A percentile compares a stretch with the other conserved stretches of the same genome.
Conservation (phyloP, 176 grass and related monocot genomes). For the Musa beccarii region DNA sequence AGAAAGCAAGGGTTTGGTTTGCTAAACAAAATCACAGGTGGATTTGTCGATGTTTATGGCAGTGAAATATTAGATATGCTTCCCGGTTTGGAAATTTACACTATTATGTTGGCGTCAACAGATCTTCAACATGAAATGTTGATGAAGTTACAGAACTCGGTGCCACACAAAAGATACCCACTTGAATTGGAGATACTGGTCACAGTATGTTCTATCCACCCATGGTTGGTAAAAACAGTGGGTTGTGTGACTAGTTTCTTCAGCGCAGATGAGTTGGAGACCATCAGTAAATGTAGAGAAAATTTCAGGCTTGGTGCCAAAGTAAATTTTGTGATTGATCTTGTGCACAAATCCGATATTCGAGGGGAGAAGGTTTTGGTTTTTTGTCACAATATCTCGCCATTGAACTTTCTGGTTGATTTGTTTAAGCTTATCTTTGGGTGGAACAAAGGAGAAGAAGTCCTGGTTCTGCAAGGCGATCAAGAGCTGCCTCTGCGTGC, state of each 20-base stretch:
- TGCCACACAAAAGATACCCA: conserved; percentile 26
- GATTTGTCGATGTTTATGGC: conserved; percentile 70
- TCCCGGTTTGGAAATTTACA: conserved; percentile 70
- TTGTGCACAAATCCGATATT: conserved; percentile 54
- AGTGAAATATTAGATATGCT: conserved; percentile 42
- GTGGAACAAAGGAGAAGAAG: conserved; percentile 65
- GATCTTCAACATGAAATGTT: conserved; percentile 54
- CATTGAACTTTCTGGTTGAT: conserved; percentile 47
- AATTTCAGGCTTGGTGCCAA: conserved; percentile 43
- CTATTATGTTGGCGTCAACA: conserved; percentile 54
- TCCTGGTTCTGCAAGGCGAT: conserved; percentile 64
- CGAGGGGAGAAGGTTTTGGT: conserved; percentile 73
- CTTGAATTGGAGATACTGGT: conserved; percentile 68
- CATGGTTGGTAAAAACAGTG: conserved; percentile 54
- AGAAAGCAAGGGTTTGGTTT: conserved; percentile 43
- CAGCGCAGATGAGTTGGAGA: conserved; percentile 34
- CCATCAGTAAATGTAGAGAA: conserved; percentile 29
- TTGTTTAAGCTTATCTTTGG: conserved; percentile 51
- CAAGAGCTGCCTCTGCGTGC: conserved; percentile 57
- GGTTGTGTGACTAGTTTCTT: conserved; percentile 41
- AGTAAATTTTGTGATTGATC: conserved; percentile 73
- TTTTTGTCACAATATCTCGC: conserved; percentile 80
- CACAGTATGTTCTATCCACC: conserved; percentile 71
- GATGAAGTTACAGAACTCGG: conserved; percentile 31
- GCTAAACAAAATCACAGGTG: conserved; percentile 52